These are phyloP conservation scores for Helichrysum umbraculigerum DNA, from an alignment of 129 eudicot genomes.

Conservation along the genomic window DNA sequence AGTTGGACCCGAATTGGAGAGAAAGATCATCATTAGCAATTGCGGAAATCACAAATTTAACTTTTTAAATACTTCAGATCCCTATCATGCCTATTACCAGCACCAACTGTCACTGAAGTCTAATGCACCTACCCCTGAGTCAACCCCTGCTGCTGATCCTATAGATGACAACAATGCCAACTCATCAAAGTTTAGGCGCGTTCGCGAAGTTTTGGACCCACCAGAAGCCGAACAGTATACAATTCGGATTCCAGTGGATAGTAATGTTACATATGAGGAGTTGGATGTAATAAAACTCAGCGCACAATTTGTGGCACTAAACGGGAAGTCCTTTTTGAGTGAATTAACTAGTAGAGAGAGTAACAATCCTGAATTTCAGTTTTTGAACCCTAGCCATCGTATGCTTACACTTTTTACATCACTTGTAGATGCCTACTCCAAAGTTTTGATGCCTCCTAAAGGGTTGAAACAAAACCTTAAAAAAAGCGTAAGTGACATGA, in stretches of 20 bases:
- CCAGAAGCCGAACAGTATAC: slow-evolving; percentile 89
- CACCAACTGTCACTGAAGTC: slow-evolving; percentile 55
- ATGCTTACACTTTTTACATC: not conserved
- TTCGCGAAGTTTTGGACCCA: slow-evolving; percentile 70
- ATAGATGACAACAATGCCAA: slow-evolving; percentile 52
- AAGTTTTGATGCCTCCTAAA: not conserved
- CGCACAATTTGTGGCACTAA: slow-evolving; percentile 81
- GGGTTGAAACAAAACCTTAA: not conserved
- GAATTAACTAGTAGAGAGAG: slow-evolving; percentile 75
- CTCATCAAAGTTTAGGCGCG: slow-evolving; percentile 62
- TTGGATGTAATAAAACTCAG: slow-evolving; percentile 53
- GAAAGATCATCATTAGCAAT: slow-evolving; percentile 58
- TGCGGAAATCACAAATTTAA: slow-evolving; percentile 78
- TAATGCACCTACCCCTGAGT: slow-evolving; percentile 42
- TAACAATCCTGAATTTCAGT: slow-evolving; percentile 78
- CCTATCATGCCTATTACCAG: slow-evolving; percentile 86
- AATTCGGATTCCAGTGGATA: slow-evolving; percentile 82
- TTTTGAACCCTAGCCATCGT: slow-evolving; percentile 65
- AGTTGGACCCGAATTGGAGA: slow-evolving; percentile 80
- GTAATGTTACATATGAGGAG: slow-evolving; percentile 31
- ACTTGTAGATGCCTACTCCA: not conserved
- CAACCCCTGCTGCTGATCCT: slow-evolving; percentile 32
- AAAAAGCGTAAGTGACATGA: not conserved
- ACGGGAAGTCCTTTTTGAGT: slow-evolving; percentile 77
- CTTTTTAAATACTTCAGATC: slow-evolving; percentile 70